phyloP scores from a whole-genome alignment of 176 grass and related monocot species.

The Bolboschoenus planiculmis region DNA sequence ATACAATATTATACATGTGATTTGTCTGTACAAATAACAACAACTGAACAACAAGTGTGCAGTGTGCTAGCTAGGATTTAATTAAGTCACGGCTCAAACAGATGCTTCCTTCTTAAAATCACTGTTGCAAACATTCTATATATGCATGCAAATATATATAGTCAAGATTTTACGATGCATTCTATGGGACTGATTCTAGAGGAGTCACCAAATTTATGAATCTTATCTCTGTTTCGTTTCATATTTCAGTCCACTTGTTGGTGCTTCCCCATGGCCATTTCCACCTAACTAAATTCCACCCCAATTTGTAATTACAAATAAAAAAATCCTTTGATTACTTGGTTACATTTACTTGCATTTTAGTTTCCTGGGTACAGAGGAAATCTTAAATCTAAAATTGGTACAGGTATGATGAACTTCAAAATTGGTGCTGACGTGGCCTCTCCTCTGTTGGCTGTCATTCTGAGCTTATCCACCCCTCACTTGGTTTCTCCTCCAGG shows the following conservation, averaged over 20 bases:
- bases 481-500: conserved; percentile 36
- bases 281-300: neutral
- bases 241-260: neutral
- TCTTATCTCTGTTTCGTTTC: conserved; percentile 1
- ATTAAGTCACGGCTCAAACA: no score
- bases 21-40: no score
- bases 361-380: neutral
- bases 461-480: conserved; percentile 36
- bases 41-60: no score
- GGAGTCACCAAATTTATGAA: neutral
- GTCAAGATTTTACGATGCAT: neutral
- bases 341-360: neutral
- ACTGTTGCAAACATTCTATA: no score
- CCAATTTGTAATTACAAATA: neutral
- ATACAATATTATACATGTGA: no score
- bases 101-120: no score
- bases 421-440: conserved; percentile 8
- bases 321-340: neutral
- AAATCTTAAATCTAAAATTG: neutral
- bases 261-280: neutral
- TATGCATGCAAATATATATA: no score
- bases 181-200: neutral
- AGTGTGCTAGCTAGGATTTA: no score
- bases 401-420: neutral
- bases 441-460: conserved; percentile 43